Conservation (phyloP, 1,284 basidiomycete genomes). For the Malassezia restricta region DNA sequence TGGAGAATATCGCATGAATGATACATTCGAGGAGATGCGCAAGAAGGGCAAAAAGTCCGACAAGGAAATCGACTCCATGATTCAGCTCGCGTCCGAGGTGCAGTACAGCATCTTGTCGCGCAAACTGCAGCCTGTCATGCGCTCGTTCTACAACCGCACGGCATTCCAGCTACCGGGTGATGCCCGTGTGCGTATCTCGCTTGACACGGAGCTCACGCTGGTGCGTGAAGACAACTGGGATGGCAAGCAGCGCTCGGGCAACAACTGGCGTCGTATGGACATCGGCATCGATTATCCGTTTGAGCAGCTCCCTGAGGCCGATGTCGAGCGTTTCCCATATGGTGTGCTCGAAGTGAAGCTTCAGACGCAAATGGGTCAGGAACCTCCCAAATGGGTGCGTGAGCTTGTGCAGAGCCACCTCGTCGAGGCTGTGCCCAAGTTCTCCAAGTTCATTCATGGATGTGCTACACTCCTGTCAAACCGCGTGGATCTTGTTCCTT, state of each 20-base stretch:
- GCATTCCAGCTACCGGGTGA: constrained; percentile 98
- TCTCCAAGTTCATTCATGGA: constrained; percentile 92
- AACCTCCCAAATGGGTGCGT: constrained; percentile 90
- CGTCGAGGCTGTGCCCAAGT: constrained; percentile 50
- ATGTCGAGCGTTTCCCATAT: constrained; percentile 81
- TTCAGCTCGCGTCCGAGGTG: constrained; percentile 88
- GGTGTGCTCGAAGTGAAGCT: constrained; percentile 92
- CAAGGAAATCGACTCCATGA: constrained; percentile 85
- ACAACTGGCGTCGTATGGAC: constrained; percentile 90
- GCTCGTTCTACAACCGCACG: constrained; percentile 98
- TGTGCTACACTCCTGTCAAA: constrained; percentile 84
- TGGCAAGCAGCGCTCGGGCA: constrained; percentile 59
- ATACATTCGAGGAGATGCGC: constrained; percentile 75
- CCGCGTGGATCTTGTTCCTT: constrained; percentile 92
- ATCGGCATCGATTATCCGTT: constrained; percentile 89
- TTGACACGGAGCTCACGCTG: constrained; percentile 90
- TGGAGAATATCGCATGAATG: constrained; percentile 86
- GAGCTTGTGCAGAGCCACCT: constrained; percentile 87
- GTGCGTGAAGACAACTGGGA: constrained; percentile 97
- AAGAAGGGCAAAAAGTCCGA: constrained; percentile 88
- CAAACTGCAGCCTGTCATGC: constrained; percentile 69
- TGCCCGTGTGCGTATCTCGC: constrained; percentile 89
- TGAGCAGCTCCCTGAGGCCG: constrained; percentile 60
- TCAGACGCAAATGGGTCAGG: constrained; percentile 89
- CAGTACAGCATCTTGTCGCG: constrained; percentile 82